Conservation (phyloP, 345 rosid species). For the Dimocarpus longan region DNA sequence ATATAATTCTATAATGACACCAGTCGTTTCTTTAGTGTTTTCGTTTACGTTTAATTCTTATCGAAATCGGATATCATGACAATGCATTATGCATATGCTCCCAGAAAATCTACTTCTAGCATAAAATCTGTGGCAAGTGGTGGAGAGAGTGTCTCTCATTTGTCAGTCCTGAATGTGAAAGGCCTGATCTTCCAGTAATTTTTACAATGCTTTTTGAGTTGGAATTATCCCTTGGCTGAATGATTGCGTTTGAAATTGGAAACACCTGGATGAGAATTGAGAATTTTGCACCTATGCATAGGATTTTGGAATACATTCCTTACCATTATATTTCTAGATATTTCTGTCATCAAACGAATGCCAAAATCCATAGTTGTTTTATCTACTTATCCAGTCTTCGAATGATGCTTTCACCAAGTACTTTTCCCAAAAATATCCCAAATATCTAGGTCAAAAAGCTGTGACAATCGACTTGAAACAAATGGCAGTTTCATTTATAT, state of each 20-base stretch:
- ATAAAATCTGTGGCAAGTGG: slow-evolving; percentile 11
- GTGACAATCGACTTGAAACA: no score
- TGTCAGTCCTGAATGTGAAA: neutral
- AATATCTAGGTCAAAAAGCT: neutral
- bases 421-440: neutral
- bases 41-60: slow-evolving; percentile 2
- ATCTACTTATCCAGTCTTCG: slow-evolving; percentile 18
- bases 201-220: neutral
- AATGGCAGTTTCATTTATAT: no score
- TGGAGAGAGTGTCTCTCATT: neutral
- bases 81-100: neutral
- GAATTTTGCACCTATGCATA: slow-evolving; percentile 19
- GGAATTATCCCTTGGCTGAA: slow-evolving; percentile 4
- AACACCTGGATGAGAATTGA: neutral
- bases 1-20: slow-evolving; percentile 5
- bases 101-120: neutral
- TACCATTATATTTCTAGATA: neutral
- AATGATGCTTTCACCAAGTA: neutral
- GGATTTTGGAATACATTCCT: slow-evolving; percentile 13
- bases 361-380: slow-evolving; percentile 3
- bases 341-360: neutral
- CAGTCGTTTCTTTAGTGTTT: neutral
- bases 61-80: neutral
- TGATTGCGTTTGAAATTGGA: slow-evolving; percentile 7
- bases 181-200: slow-evolving; percentile 9